Evolutionary conservation across 805 yeast species (phyloP).

Genomic region (Kuraishia hungarica): DNA sequence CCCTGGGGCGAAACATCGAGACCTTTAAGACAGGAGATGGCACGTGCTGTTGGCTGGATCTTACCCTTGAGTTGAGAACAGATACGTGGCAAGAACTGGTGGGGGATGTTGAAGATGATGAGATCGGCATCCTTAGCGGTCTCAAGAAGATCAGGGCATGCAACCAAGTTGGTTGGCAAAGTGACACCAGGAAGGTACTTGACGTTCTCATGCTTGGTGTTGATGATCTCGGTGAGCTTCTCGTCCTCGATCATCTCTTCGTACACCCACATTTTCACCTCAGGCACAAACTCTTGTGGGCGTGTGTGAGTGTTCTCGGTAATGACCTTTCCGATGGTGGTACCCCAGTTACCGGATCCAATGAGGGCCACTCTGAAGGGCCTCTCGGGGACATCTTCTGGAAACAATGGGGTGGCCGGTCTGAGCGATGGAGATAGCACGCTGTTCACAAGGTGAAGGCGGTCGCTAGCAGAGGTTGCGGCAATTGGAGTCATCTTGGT

Average conservation of each 20-base stretch:
- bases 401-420: slow-evolving; percentile 9
- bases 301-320: slow-evolving; percentile 78
- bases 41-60: slow-evolving; percentile 64
- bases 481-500: neutral
- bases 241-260: slow-evolving; percentile 76
- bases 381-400: slow-evolving; percentile 19
- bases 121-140: slow-evolving; percentile 80
- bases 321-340: slow-evolving; percentile 91
- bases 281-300: slow-evolving; percentile 59
- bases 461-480: neutral
- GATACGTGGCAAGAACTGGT: slow-evolving; percentile 82
- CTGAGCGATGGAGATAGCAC: neutral
- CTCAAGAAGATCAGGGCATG: slow-evolving; percentile 74
- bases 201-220: slow-evolving; percentile 86
- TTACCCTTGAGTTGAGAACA: slow-evolving; percentile 71
- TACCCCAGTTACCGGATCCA: slow-evolving; percentile 99
- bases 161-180: slow-evolving; percentile 79
- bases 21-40: slow-evolving; percentile 94
- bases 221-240: slow-evolving; percentile 85
- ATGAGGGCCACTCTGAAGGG: slow-evolving; percentile 61
- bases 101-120: slow-evolving; percentile 91
- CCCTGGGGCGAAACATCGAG: slow-evolving; percentile 82
- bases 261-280: slow-evolving; percentile 95
- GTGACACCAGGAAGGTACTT: slow-evolving; percentile 85
- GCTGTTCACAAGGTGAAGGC: neutral